Evolutionary conservation across 768 basidiomycete species (phyloP).

Genomic region (Hydnomerulius pinastri): DNA sequence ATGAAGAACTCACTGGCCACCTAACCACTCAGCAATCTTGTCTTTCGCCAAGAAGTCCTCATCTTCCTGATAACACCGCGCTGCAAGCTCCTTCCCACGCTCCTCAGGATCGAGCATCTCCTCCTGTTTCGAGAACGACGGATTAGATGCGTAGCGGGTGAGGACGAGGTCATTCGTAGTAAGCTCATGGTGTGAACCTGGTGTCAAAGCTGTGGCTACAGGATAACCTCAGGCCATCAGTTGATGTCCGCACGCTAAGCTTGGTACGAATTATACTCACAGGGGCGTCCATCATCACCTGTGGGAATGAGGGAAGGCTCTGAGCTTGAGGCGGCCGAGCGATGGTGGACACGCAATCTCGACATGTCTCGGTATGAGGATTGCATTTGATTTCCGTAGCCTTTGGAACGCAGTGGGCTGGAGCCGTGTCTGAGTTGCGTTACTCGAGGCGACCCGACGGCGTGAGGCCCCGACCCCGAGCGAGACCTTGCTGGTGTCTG

Average conservation of each 20-base stretch:
- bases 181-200: conserved; percentile 56
- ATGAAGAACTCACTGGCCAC: conserved; percentile 73
- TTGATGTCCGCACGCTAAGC: conserved; percentile 18
- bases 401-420: conserved; percentile 47
- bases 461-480: conserved; percentile 29
- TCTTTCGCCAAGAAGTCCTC: conserved; percentile 81
- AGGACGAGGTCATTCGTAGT: conserved; percentile 51
- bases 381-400: conserved; percentile 37
- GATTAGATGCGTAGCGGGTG: conserved; percentile 44
- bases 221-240: conserved; percentile 12
- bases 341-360: conserved; percentile 64
- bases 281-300: conserved; percentile 48
- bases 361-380: conserved; percentile 41
- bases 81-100: conserved; percentile 71
- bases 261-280: conserved; percentile 42
- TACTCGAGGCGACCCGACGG: conserved; percentile 33
- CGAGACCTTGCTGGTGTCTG: conserved; percentile 33
- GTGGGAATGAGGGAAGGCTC: conserved; percentile 75
- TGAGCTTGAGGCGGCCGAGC: conserved; percentile 74
- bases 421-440: conserved; percentile 38
- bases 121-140: conserved; percentile 42
- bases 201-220: conserved; percentile 23
- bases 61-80: conserved; percentile 84
- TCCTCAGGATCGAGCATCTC: conserved; percentile 59
- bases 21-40: conserved; percentile 96